phyloP scores from a whole-genome alignment of 176 grass and related monocot species.

The Elaeis guineensis region DNA sequence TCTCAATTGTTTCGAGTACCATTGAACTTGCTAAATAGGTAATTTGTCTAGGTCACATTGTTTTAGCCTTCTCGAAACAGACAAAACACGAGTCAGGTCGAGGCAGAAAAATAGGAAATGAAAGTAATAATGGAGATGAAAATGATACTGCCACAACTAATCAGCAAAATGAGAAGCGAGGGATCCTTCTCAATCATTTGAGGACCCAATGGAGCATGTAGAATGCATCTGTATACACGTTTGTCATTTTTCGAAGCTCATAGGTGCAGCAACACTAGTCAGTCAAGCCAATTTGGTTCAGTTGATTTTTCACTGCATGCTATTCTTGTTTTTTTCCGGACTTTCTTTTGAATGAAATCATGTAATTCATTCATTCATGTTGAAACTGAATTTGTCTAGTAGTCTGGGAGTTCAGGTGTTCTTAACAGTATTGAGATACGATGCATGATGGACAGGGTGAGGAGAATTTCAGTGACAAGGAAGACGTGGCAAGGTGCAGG shows the following conservation, averaged over 20 bases:
- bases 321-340: too few relatives aligned
- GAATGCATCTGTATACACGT: constrained; percentile 23
- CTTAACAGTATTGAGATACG: not conserved
- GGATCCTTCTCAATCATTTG: constrained; percentile 32
- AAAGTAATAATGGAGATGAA: constrained; percentile 49
- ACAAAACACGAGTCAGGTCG: constrained; percentile 52
- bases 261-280: too few relatives aligned
- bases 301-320: too few relatives aligned
- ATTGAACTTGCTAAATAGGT: too few relatives aligned
- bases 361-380: too few relatives aligned
- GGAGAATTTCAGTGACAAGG: constrained; percentile 42
- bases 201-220: constrained; percentile 40
- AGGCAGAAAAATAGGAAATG: constrained; percentile 47
- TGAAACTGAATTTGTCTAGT: too few relatives aligned
- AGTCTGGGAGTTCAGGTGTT: too few relatives aligned
- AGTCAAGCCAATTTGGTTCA: too few relatives aligned
- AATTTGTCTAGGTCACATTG: constrained; percentile 3
- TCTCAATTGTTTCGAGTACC: not conserved
- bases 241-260: too few relatives aligned
- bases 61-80: constrained; percentile 18
- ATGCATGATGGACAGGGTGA: constrained; percentile 22
- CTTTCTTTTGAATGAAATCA: too few relatives aligned
- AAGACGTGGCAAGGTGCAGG: constrained; percentile 29
- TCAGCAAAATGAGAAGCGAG: constrained; percentile 72
- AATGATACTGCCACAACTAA: constrained; percentile 76